These are phyloP conservation scores for Geranium brycei DNA, from an alignment of 345 rosid species.

Conservation along the genomic window DNA sequence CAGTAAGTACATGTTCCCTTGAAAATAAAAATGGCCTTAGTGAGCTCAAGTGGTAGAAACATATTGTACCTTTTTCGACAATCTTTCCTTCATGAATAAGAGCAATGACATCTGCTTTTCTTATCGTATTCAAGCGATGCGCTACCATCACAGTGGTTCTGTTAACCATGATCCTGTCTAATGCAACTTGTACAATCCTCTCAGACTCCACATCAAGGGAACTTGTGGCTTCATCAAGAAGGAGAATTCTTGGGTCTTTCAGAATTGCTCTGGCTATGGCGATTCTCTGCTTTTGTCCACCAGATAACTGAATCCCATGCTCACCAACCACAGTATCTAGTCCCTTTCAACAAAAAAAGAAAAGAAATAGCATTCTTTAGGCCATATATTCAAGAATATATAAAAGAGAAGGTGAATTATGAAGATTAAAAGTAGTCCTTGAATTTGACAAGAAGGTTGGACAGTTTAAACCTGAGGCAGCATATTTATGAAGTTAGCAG, in stretches of 20 bases:
- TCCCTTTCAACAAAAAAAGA: constrained; percentile 24
- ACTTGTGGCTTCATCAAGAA: constrained; percentile 67
- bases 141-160: constrained; percentile 51
- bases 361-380: too few relatives aligned
- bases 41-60: too few relatives aligned
- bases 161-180: constrained; percentile 46
- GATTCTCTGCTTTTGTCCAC: constrained; percentile 74
- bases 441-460: background rate
- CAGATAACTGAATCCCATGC: constrained; percentile 65
- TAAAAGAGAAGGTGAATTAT: too few relatives aligned
- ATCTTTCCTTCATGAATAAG: constrained; percentile 48
- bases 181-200: constrained; percentile 47
- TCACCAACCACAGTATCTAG: constrained; percentile 66
- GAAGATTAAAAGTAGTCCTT: too few relatives aligned
- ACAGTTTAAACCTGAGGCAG: constrained; percentile 41
- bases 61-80: constrained; percentile 39
- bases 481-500: constrained; percentile 43
- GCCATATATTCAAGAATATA: too few relatives aligned
- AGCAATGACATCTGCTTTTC: constrained; percentile 40
- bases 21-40: too few relatives aligned
- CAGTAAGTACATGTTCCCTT: background rate
- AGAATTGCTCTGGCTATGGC: constrained; percentile 64
- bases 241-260: constrained; percentile 54
- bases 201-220: constrained; percentile 68
- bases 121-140: constrained; percentile 50